Base-by-base conservation (phyloP, 108 stramenopile genomes). In the Skeletonema potamos region DNA sequence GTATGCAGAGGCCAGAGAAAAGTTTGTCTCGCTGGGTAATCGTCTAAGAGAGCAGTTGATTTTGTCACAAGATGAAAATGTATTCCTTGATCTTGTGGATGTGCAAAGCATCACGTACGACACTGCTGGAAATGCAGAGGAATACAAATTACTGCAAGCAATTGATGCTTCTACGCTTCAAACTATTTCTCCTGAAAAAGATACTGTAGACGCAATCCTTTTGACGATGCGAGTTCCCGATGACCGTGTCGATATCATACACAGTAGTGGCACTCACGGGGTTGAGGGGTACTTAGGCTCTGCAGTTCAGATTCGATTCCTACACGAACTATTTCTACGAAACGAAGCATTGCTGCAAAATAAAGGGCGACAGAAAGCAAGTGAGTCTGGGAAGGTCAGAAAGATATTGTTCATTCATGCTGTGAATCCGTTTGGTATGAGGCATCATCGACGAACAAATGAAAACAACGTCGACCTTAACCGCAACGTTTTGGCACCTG, bases 401-500 rank as follows among this genome's bases (percentile, higher is more conserved):
- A 87, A 88, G n/a, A 55, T 92, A 9, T 70, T 95, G n/a, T 51
- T 95, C 8, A 75, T 95, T 4, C 94, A 95, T 64, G 83, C 91
- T 7, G 78, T 95, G 24, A 95, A 95, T 64, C 94, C 94, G 0
- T 80, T 72, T 58, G 94, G 94, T 1, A 91, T 95, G 90, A 68
- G 77, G 29, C 73, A 89, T 56, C 85, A 83, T 41, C 75, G 92
- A n/a, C 79, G 92, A 1, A 70, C 71, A 41, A 95, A 92, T 75
- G 92, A 92, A 66, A 80, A 90, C 66, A 92, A 92, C 70, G 92
- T 92, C 27, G 94, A 95, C 67, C 70, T 95, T 29, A 92, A 92
- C 71, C 84, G 94, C 33, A 95, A 95, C 74, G 86, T 66, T 0
- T 76, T 93, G 24, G 39, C 17, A 26, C 12, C n/a, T 8, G 39